Evolutionary conservation across 345 rosid genomes (phyloP).

Genomic region (Rhizophora apiculata): DNA sequence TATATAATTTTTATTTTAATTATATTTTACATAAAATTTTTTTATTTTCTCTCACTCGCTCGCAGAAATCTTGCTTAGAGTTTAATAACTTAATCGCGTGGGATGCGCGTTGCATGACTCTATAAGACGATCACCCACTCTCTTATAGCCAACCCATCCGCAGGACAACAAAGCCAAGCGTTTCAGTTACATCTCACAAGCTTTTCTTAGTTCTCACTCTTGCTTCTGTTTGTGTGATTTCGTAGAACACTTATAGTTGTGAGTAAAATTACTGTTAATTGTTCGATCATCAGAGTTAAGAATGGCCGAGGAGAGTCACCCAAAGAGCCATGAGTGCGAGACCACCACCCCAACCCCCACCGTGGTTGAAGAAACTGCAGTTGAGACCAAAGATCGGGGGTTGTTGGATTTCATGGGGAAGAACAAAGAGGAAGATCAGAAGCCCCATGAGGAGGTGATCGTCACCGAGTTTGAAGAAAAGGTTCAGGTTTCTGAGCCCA

Average conservation of each 20-base stretch:
- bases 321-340: constrained; percentile 47
- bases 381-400: constrained; percentile 71
- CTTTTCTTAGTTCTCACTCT: neutral
- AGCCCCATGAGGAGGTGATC: constrained; percentile 54
- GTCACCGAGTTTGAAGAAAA: constrained; percentile 62
- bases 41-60: too few species aligned
- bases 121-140: constrained; percentile 23
- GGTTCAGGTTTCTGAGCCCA: constrained; percentile 42
- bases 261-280: too few species aligned
- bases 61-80: neutral
- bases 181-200: neutral
- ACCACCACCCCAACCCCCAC: constrained; percentile 10
- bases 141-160: neutral
- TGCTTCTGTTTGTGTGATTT: too few species aligned
- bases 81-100: constrained; percentile 29
- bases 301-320: constrained; percentile 53
- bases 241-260: too few species aligned
- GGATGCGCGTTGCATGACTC: constrained; percentile 29
- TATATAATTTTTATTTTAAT: too few species aligned
- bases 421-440: constrained; percentile 46
- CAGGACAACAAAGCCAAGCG: neutral
- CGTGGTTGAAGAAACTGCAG: constrained; percentile 17
- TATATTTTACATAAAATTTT: too few species aligned
- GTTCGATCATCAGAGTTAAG: neutral
- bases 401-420: constrained; percentile 72